A percentile compares a stretch with the other conserved stretches of the same genome.
Evolutionary conservation across 148 eudicot species (phyloP).

Genomic region (Rhododendron ferrugineum): DNA sequence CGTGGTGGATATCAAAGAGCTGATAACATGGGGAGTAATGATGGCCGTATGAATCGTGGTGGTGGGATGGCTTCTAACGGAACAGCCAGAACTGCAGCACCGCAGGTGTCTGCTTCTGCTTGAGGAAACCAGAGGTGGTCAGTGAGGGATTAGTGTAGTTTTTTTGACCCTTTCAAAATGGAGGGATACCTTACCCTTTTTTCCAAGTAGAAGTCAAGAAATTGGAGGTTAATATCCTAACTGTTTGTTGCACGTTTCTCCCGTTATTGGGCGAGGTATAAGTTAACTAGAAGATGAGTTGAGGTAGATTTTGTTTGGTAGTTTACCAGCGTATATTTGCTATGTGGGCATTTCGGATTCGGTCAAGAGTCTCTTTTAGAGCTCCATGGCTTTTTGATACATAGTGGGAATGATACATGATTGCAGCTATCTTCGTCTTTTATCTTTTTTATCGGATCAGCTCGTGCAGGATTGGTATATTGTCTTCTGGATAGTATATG

Average conservation of each 20-base stretch:
- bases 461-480: not conserved
- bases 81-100: slow-evolving; percentile 8
- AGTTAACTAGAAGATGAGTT: not conserved
- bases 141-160: not conserved
- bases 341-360: not conserved
- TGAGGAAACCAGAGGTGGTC: slow-evolving; percentile 2
- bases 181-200: not conserved
- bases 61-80: slow-evolving; percentile 12
- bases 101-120: slow-evolving; percentile 11
- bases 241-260: not conserved
- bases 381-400: not conserved
- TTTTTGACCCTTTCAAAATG: not conserved
- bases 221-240: not conserved
- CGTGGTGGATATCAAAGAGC: slow-evolving; percentile 51
- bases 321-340: not conserved
- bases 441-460: not conserved
- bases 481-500: not conserved
- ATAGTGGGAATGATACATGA: not conserved
- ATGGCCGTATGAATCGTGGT: slow-evolving; percentile 40
- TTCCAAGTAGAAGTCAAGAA: not conserved
- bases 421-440: not conserved
- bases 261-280: not conserved
- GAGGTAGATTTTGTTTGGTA: not conserved
- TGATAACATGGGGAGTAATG: slow-evolving; percentile 24
- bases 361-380: not conserved